A percentile compares a stretch with the other conserved stretches of the same genome.
Evolutionary conservation across 192 early-diverging fungal species (phyloP).

Genomic region (Coemansia sp.): DNA sequence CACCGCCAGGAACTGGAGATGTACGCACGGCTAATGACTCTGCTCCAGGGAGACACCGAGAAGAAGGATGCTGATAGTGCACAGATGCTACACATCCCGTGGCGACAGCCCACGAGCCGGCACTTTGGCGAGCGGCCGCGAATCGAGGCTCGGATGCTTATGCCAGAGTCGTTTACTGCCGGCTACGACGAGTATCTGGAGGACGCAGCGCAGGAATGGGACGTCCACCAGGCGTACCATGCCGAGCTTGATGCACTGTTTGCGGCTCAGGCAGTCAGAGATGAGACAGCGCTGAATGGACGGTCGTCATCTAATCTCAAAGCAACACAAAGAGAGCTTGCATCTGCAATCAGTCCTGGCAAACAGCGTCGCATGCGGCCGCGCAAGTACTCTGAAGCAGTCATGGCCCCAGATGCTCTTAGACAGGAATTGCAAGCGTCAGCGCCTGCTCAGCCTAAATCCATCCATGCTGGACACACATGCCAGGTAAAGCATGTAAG

Average conservation of each 20-base stretch:
- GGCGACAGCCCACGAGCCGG: slow-evolving; percentile 14
- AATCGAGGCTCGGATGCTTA: slow-evolving; percentile 23
- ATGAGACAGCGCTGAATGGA: slow-evolving; percentile 4
- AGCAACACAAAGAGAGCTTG: not conserved
- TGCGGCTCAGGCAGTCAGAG: slow-evolving; percentile 37
- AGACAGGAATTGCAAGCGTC: not conserved
- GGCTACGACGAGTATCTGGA: slow-evolving; percentile 59
- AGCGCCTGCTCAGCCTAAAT: not conserved
- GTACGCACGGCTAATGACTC: slow-evolving; percentile 51
- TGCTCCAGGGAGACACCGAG: slow-evolving; percentile 33
- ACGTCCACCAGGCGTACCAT: slow-evolving; percentile 46
- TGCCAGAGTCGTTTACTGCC: slow-evolving; percentile 37
- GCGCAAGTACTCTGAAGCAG: slow-evolving; percentile 54
- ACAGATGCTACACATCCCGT: slow-evolving; percentile 37
- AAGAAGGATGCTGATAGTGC: slow-evolving; percentile 20
- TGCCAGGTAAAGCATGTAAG: slow-evolving; percentile 12
- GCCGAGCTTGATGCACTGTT: slow-evolving; percentile 39
- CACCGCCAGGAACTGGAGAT: slow-evolving; percentile 55
- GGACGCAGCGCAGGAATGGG: slow-evolving; percentile 57
- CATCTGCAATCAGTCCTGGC: slow-evolving; percentile 14
- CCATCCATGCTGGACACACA: not conserved
- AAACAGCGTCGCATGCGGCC: slow-evolving; percentile 41
- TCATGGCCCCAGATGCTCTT: slow-evolving; percentile 11
- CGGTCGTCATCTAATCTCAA: not conserved
- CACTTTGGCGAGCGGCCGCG: slow-evolving; percentile 18